phyloP scores from a whole-genome alignment of 257 asterid genomes.

The Cynanchum wilfordii region DNA sequence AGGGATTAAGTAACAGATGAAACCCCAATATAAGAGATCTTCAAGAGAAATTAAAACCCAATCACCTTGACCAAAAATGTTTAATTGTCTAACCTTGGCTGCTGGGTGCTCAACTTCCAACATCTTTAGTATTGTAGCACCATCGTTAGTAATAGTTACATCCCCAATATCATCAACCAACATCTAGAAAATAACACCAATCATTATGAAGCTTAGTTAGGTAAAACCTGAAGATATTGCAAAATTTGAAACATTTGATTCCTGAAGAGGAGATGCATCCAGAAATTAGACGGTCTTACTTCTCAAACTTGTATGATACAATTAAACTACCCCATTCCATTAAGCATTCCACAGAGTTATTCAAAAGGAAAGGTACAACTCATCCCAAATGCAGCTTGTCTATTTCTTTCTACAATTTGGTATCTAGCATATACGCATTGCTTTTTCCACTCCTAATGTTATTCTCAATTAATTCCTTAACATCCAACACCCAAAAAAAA shows the following conservation, averaged over 20 bases:
- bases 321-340: background rate
- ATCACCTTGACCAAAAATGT: background rate
- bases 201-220: background rate
- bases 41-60: background rate
- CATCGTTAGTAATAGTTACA: constrained; percentile 97
- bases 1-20: background rate
- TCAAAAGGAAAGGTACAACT: background rate
- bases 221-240: background rate
- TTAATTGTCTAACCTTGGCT: constrained; percentile 64
- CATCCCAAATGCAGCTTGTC: background rate
- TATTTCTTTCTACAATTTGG: background rate
- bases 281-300: background rate
- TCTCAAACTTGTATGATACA: background rate
- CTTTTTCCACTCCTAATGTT: background rate
- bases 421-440: background rate
- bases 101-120: constrained; percentile 99
- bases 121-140: constrained; percentile 94
- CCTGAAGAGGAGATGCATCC: background rate
- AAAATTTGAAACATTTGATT: background rate
- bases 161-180: constrained; percentile 98
- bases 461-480: background rate
- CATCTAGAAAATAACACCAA: constrained; percentile 49
- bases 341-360: background rate
- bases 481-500: background rate
- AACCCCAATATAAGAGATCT: background rate